These are phyloP conservation scores for Plasmodium relictum DNA, from an alignment of 169 alveolate genomes.

Conservation along the genomic window DNA sequence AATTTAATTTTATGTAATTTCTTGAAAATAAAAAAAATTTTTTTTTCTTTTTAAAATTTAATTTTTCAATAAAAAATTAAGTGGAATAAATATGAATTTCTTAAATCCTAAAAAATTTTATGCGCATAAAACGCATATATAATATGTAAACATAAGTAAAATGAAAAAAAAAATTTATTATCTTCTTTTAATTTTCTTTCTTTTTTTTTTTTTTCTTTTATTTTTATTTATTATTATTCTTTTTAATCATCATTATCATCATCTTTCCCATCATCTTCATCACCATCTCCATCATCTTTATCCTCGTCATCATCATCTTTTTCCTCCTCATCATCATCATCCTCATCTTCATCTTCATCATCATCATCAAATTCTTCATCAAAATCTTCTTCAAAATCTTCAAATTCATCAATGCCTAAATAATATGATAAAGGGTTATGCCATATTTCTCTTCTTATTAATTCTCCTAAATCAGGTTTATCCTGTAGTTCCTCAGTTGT, in stretches of 20 bases:
- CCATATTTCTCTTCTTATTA: slow-evolving; percentile 93
- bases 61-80: slow-evolving; percentile 46
- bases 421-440: slow-evolving; percentile 92
- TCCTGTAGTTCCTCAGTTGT: slow-evolving; percentile 87
- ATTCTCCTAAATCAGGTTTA: slow-evolving; percentile 91
- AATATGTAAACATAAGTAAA: background rate
- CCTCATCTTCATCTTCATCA: slow-evolving; percentile 75
- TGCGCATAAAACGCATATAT: slow-evolving; percentile 7
- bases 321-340: slow-evolving; percentile 76
- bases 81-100: slow-evolving; percentile 22
- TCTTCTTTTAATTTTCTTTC: background rate
- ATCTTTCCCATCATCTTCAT: slow-evolving; percentile 29
- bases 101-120: slow-evolving; percentile 30
- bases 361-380: slow-evolving; percentile 81
- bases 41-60: slow-evolving; percentile 15
- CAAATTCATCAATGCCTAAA: slow-evolving; percentile 83
- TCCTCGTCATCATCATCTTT: slow-evolving; percentile 51
- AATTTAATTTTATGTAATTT: background rate
- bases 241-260: slow-evolving; percentile 28
- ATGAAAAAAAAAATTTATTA: background rate
- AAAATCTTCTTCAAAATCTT: slow-evolving; percentile 86
- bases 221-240: background rate
- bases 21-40: background rate
- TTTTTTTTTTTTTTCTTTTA: background rate
- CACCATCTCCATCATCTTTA: slow-evolving; percentile 45